Percentiles rank a stretch among this genome's conserved stretches.
These are phyloP conservation scores for Cyclotella choctawhatcheeana DNA, from an alignment of 108 stramenopile species.

Conservation along the genomic window DNA sequence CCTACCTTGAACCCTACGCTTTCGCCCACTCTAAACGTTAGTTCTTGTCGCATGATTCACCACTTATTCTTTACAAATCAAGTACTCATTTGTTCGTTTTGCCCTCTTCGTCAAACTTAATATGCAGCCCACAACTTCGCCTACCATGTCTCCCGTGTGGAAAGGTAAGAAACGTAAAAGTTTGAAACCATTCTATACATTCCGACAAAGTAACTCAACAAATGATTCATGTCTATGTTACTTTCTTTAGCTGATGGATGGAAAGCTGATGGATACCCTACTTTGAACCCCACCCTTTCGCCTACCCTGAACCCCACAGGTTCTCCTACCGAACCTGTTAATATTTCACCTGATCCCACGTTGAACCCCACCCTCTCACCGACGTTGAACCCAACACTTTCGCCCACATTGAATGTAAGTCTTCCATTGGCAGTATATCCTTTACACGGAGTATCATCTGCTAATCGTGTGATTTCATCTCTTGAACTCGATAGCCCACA, in stretches of 20 bases:
- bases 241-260: neutral
- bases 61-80: too few relatives aligned
- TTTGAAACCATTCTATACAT: too few relatives aligned
- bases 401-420: neutral
- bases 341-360: too few relatives aligned
- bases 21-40: neutral
- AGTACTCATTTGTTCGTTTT: too few relatives aligned
- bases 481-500: too few relatives aligned
- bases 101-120: too few relatives aligned
- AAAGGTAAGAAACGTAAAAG: slow-evolving; percentile 1
- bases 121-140: neutral
- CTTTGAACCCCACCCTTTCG: neutral
- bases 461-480: too few relatives aligned
- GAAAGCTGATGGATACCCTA: slow-evolving; percentile 1
- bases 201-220: neutral
- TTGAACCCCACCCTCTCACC: neutral
- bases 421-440: too few relatives aligned
- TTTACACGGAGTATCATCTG: too few relatives aligned
- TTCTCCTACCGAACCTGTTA: too few relatives aligned
- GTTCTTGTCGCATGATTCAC: neutral
- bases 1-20: neutral
- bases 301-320: neutral
- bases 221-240: too few relatives aligned
- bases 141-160: neutral
- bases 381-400: too few relatives aligned